Base-by-base conservation (phyloP, 208 protist genomes). In the Trypanosoma cruzi region DNA sequence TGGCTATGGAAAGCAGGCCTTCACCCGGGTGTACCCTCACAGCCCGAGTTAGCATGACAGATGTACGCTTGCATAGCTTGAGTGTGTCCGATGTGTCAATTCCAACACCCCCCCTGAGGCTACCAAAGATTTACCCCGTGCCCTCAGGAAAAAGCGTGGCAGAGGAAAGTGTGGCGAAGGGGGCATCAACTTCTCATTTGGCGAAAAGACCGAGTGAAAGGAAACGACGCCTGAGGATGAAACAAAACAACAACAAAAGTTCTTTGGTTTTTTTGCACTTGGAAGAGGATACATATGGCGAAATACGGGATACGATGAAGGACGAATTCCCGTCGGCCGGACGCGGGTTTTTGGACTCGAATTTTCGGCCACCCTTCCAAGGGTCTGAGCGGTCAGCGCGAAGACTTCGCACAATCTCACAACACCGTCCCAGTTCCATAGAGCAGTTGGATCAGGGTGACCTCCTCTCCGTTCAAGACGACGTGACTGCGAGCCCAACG, bases 201-300 rank as follows among this genome's bases (percentile, higher is more conserved):
- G 40, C 55, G 10, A 49, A 36, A 40, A 52, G 28, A 32, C 64
- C 64, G 22, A 24, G 54, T n/a, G 55, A 29, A 36, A 46, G 26
- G 18, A 60, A 32, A 28, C n/a, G 53, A 22, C 55, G 40, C 14
- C 10, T 40, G 28, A 61, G 44, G 26, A 56, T 26, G 40, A 53
- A 59, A 20, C 37, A 29, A 16, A 13, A 22, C 13, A 26, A 60
- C 5, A 14, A 48, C 7, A 68, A 34, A n/a, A 24, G 14, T 6
- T 26, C 20, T 40, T n/a, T 71, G 28, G 1, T 44, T 6, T n/a
- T 71, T 13, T 64, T 55, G 28, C 42, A 34, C 4, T 24, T 71
- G 28, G 42, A 71, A 29, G 65, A 71, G 4, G 55, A 71, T 64
- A 26, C 16, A 6, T 14, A 54, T 44, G 55, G 65, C 10, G 65